Evolutionary conservation across 352 stramenopile species (phyloP).

Genomic region (Albugo candida): DNA sequence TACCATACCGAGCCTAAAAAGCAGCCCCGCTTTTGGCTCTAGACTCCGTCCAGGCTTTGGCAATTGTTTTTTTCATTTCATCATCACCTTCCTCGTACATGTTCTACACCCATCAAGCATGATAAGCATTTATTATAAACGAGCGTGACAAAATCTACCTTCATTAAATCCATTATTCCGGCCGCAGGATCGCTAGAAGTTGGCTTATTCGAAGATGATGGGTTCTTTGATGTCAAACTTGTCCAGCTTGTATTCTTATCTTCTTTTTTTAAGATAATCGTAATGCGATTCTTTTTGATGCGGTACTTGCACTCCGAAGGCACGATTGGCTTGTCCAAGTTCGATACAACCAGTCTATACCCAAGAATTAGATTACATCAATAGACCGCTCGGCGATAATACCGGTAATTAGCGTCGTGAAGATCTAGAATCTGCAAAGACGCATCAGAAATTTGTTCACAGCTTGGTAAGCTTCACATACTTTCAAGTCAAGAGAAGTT

Average conservation of each 20-base stretch:
- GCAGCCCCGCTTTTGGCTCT: conserved; percentile 35
- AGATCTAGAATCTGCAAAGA: background rate
- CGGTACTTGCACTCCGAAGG: conserved; percentile 52
- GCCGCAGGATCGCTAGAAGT: conserved; percentile 27
- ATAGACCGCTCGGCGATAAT: background rate
- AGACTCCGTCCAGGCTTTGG: conserved; percentile 74
- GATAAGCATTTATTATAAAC: background rate
- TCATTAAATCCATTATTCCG: conserved; percentile 85
- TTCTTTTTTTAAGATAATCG: conserved; percentile 52
- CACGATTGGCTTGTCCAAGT: conserved; percentile 72
- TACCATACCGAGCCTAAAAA: background rate
- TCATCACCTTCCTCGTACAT: conserved; percentile 81
- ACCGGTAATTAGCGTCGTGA: background rate
- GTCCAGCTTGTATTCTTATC: conserved; percentile 67
- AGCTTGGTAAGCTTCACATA: conserved; percentile 9
- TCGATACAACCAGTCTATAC: conserved; percentile 36
- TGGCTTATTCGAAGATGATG: conserved; percentile 2
- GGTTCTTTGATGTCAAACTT: conserved; percentile 69
- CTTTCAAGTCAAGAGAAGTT: conserved; percentile 69
- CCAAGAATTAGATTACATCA: background rate
- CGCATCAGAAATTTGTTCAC: background rate
- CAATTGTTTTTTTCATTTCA: conserved; percentile 80
- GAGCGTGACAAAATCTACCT: conserved; percentile 16
- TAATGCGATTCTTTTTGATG: conserved; percentile 74
- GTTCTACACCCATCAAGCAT: conserved; percentile 18